These are phyloP conservation scores for Mycena alexandri DNA, from an alignment of 768 basidiomycete species.

Conservation along the genomic window DNA sequence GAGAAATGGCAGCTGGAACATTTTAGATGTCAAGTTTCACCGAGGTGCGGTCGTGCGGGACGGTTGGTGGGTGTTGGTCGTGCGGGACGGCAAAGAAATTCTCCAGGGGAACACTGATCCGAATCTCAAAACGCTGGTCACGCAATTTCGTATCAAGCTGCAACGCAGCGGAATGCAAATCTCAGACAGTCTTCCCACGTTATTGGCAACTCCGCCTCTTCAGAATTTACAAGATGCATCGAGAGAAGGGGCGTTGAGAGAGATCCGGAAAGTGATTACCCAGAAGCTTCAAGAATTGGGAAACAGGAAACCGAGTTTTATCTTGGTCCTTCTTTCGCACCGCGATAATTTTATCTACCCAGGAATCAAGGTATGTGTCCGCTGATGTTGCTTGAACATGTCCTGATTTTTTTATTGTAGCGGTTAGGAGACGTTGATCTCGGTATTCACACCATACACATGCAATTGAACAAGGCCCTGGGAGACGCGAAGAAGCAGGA, in stretches of 20 bases:
- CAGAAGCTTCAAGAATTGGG: constrained; percentile 39
- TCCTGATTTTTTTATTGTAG: constrained; percentile 43
- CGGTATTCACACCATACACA: constrained; percentile 83
- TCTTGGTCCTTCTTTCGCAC: constrained; percentile 77
- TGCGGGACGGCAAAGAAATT: constrained; percentile 61
- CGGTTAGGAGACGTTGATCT: constrained; percentile 78
- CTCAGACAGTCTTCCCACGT: constrained; percentile 49
- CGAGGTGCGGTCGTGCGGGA: constrained; percentile 60
- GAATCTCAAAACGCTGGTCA: constrained; percentile 56
- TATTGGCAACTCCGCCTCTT: constrained; percentile 52
- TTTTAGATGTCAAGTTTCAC: constrained; percentile 78
- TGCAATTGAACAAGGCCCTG: constrained; percentile 74
- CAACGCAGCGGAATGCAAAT: constrained; percentile 68
- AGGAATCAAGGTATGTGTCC: constrained; percentile 70
- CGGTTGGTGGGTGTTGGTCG: constrained; percentile 77
- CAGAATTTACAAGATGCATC: constrained; percentile 48
- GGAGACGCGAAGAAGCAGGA: constrained; percentile 69
- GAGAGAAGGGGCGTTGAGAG: constrained; percentile 52
- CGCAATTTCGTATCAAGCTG: constrained; percentile 70
- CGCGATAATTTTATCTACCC: constrained; percentile 84
- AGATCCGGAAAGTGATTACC: constrained; percentile 58
- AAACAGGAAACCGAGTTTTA: constrained; percentile 64
- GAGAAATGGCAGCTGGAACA: constrained; percentile 81
- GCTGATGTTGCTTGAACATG: background rate
- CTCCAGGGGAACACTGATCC: constrained; percentile 60